Evolutionary conservation across 176 grass and related monocot genomes (phyloP), one percentile per base, ranked within the genome.

Genomic region (Aegilops sharonensis): DNA sequence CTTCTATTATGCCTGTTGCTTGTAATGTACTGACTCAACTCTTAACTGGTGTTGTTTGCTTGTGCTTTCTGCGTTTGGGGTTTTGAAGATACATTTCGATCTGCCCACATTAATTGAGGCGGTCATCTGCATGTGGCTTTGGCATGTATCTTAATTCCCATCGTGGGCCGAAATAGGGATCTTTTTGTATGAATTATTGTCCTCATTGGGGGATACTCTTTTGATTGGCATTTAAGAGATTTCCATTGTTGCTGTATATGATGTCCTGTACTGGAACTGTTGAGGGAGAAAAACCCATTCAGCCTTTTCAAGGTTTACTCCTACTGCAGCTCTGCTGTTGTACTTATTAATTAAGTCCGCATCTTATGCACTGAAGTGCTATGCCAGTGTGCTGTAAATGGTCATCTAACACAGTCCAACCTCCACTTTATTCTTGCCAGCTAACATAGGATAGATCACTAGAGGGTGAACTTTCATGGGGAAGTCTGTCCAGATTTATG

Each of bases 151-250:
- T 66, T 81, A 85, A 54, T 45, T 91, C 57, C 59, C 77, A 65
- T 42, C 6, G 9, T 42, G 69, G 32, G 39, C 43, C 23, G 85
- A 77, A 77, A 17, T 64, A 71, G 31, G 37, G 61, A 42, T 68
- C 15, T n/a, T 85, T 77, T 66, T 34, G 37, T 84, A 50, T 78
- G 71, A 82, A 78, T 77, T 85, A 77, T 30, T 85, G 32, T 34
- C 40, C 64, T 91, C 50, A 34, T 20, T 43, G 52, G 78, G 21
- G 77, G 30, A 1, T 76, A 24, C 30, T n/a, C n/a, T 14, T 75
- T 62, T 11, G 11, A 50, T 78, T 78, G 54, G 40, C 73, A 83
- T 56, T 20, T 42, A 65, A 65, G 54, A 66, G 52, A 72, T 62
- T 69, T 63, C 54, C 12, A 72, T 8, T 64, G n/a, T 77, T 81